phyloP scores from a whole-genome alignment of 305 asterid genomes.

The Solanum hybrid region DNA sequence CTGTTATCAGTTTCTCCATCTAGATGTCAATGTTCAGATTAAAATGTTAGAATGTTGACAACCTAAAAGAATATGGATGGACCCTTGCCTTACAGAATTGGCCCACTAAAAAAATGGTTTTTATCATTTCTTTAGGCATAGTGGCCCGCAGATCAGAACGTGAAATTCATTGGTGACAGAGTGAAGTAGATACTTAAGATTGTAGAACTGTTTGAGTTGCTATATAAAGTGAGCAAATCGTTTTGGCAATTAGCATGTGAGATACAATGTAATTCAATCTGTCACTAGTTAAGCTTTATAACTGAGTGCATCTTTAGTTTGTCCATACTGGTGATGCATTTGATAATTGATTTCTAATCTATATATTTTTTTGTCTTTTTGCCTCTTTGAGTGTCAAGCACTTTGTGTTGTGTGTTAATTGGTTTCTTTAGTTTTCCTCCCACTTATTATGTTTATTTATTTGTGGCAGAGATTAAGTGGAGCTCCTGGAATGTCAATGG shows the following conservation, averaged over 20 bases:
- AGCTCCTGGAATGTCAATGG: slow-evolving; percentile 86
- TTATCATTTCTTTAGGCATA: background rate
- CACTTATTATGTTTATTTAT: background rate
- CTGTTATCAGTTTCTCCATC: background rate
- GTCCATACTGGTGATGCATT: background rate
- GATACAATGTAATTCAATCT: background rate
- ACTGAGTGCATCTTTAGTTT: background rate
- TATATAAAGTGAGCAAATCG: background rate
- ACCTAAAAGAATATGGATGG: background rate
- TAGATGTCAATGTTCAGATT: background rate
- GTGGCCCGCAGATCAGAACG: background rate
- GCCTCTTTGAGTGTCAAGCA: background rate
- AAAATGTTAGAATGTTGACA: background rate
- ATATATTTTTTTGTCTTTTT: background rate
- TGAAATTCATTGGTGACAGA: background rate
- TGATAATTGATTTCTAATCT: background rate
- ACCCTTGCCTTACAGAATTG: background rate
- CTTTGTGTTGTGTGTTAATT: background rate
- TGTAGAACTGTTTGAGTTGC: background rate
- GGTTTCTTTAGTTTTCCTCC: background rate
- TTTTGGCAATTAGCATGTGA: background rate
- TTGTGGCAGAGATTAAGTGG: slow-evolving; percentile 60
- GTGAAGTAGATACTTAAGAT: background rate
- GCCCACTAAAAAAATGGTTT: background rate
- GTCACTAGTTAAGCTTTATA: background rate